These are phyloP conservation scores for Agaricus blazei DNA, from an alignment of 768 basidiomycete species.

Conservation along the genomic window DNA sequence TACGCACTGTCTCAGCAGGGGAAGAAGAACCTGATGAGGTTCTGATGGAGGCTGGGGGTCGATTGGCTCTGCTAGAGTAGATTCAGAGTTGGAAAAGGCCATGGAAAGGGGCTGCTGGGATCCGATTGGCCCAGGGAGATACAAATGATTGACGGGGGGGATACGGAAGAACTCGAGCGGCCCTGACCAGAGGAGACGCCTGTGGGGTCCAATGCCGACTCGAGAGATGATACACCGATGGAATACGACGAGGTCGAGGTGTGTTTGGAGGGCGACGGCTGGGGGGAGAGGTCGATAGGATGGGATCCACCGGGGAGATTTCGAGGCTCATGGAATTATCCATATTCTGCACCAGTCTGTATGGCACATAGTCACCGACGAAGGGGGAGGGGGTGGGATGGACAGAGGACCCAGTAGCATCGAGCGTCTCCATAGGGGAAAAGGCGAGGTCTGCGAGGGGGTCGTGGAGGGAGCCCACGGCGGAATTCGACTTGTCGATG, in stretches of 20 bases:
- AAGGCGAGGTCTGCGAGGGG: conserved; percentile 31
- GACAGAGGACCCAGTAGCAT: conserved; percentile 17
- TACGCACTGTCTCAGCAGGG: conserved; percentile 52
- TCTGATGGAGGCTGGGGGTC: conserved; percentile 9
- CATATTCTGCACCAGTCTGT: conserved; percentile 23
- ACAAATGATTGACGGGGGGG: conserved; percentile 18
- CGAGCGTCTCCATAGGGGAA: conserved; percentile 26
- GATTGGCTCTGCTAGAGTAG: neutral
- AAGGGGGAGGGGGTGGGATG: conserved; percentile 30
- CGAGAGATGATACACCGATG: conserved; percentile 37
- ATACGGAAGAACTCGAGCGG: conserved; percentile 33
- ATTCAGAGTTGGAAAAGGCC: conserved; percentile 12
- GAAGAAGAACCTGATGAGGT: conserved; percentile 27
- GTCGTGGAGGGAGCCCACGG: conserved; percentile 31
- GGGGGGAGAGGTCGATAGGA: conserved; percentile 28
- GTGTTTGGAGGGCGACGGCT: conserved; percentile 33
- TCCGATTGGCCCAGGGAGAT: conserved; percentile 4
- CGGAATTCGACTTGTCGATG: conserved; percentile 24
- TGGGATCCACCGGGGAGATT: conserved; percentile 29
- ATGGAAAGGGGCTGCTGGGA: conserved; percentile 13
- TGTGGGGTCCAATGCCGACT: conserved; percentile 38
- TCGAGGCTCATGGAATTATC: conserved; percentile 33
- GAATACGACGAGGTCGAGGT: conserved; percentile 33
- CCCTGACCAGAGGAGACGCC: conserved; percentile 27
- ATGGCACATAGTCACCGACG: conserved; percentile 36